Conservation (phyloP, 768 basidiomycete species). For the Boletus subcaerulescens region DNA sequence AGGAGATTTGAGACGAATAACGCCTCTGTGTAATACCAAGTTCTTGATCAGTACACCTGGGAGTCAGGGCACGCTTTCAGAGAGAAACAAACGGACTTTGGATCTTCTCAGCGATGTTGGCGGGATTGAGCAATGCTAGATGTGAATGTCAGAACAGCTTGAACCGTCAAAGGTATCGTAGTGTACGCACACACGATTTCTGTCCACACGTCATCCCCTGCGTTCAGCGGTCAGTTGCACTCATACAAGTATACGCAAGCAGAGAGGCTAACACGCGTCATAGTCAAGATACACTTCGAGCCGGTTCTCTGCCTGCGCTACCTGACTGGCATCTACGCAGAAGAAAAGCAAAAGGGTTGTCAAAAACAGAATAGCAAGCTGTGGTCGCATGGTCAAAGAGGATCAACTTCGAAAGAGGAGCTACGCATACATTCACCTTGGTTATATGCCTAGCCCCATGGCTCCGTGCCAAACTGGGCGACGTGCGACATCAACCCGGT, state of each 20-base stretch:
- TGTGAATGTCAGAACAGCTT: background rate
- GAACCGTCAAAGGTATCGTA: background rate
- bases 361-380: background rate
- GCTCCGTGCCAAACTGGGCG: background rate
- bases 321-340: background rate
- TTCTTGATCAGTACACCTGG: background rate
- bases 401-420: no score
- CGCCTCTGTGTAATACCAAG: background rate
- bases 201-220: conserved; percentile 1
- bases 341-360: background rate
- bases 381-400: background rate
- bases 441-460: conserved; percentile 1
- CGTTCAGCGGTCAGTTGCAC: background rate
- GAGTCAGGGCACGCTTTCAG: background rate
- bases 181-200: background rate
- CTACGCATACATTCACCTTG: background rate
- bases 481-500: background rate
- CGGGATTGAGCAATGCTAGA: background rate
- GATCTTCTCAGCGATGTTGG: background rate
- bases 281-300: background rate
- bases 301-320: background rate
- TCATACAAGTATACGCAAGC: background rate
- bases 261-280: background rate
- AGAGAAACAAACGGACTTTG: background rate
- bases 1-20: background rate